Base-by-base conservation (phyloP, 257 asterid genomes). In the Capsicum pubescens region DNA sequence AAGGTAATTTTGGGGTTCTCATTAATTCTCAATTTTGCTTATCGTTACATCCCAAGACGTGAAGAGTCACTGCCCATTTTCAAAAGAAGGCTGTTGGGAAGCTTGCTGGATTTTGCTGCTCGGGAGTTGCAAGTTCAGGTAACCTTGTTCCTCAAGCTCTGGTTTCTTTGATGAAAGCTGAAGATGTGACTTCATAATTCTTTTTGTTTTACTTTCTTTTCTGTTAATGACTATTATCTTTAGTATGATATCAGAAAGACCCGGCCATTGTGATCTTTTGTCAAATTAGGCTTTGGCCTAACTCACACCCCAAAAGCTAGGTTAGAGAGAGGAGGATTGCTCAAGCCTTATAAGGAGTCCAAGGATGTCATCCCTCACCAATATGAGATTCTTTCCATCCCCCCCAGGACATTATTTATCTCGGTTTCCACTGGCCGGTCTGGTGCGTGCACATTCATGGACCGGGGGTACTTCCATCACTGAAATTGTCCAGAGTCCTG, bases 61-160 rank as follows among this genome's bases (percentile, higher is more conserved):
- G 99, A 96, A 89, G 99, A 92, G 84, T 90, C 97, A 44, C 86
- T 96, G 88, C 98, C 99, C 55, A 92, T 96, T 84, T 94, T 96
- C 88, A 96, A 96, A 90, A 87, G 99, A 90, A 92, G 98, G 89
- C 97, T 96, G 88, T 83, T 96, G 92, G 95, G 98, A 74, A 91
- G 94, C 90, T 90, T 96, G 91, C 90, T 96, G 90, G 99, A 94
- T 88, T 96, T 96, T 88, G 90, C 99, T 87, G 98, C 98, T 1
- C 92, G 98, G 89, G 99, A 96, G 85, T 87, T 96, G 85, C 98
- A 89, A 91, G 95, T 88, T 87, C 99, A 96, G 99, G 99, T 96
- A 89, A 80, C 83, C 66, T 82, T 86, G 39, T 82, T 46, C 78
- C 82, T 83, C 14, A 84, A 61, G 56, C 44, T 76, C 67, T 52